Conservation (phyloP, 169 alveolate genomes). For the Plasmodium gonderi region DNA sequence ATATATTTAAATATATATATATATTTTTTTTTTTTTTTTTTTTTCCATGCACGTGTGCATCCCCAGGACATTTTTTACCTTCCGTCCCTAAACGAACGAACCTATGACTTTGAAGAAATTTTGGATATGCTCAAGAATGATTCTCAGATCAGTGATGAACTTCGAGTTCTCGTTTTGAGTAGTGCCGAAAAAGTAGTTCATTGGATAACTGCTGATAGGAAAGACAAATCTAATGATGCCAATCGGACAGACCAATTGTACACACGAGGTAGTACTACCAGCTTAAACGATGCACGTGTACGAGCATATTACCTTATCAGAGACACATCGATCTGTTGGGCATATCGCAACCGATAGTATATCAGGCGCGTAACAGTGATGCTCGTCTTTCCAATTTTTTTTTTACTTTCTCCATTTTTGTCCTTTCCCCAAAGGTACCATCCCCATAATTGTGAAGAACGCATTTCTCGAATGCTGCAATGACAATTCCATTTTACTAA, state of each 20-base stretch:
- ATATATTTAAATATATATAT: neutral
- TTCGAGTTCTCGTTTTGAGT: constrained; percentile 1
- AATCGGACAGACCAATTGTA: neutral
- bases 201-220: constrained; percentile 2
- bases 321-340: too few species aligned
- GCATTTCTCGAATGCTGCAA: constrained; percentile 79
- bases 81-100: constrained; percentile 33
- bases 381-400: neutral
- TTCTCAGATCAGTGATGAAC: neutral
- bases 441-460: constrained; percentile 71
- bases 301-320: too few species aligned
- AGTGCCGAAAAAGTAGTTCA: constrained; percentile 22
- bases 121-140: constrained; percentile 20
- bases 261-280: constrained; percentile 48
- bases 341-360: too few species aligned
- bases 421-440: constrained; percentile 32
- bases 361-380: too few species aligned
- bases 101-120: constrained; percentile 55
- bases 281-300: neutral
- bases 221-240: neutral
- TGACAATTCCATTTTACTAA: constrained; percentile 65
- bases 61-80: constrained; percentile 47
- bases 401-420: neutral
- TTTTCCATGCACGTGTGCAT: neutral
- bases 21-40: neutral